phyloP scores from a whole-genome alignment of 345 rosid species.

The Psidium friedrichsthalianum region DNA sequence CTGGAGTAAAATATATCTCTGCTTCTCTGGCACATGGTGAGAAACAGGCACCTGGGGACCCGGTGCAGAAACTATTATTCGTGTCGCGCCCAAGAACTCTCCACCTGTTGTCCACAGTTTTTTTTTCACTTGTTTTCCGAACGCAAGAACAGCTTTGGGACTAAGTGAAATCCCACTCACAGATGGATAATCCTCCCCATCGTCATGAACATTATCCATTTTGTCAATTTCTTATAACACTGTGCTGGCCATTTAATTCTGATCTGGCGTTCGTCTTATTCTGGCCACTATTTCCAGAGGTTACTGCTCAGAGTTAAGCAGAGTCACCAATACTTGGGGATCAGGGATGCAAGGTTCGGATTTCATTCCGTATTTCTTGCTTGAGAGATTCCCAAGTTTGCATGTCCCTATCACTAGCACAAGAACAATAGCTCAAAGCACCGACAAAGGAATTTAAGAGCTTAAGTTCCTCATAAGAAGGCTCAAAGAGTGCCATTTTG shows the following conservation, averaged over 20 bases:
- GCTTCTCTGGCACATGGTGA: slow-evolving; percentile 45
- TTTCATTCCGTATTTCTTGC: slow-evolving; percentile 57
- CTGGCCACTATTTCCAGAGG: slow-evolving; percentile 11
- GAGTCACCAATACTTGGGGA: slow-evolving; percentile 60
- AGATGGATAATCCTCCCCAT: slow-evolving; percentile 45
- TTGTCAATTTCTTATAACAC: slow-evolving; percentile 38
- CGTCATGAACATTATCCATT: slow-evolving; percentile 20
- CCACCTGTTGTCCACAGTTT: slow-evolving; percentile 15
- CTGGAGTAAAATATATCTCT: slow-evolving; percentile 46
- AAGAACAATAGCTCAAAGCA: slow-evolving; percentile 21
- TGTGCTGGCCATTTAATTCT: slow-evolving; percentile 11
- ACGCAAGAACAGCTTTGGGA: slow-evolving; percentile 16
- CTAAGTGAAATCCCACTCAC: slow-evolving; percentile 45
- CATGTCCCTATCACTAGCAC: slow-evolving; percentile 12
- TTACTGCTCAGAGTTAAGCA: slow-evolving; percentile 33
- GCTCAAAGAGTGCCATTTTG: slow-evolving; percentile 78
- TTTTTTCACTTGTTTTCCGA: slow-evolving; percentile 16
- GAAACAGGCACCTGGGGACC: slow-evolving; percentile 10
- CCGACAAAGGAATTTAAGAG: slow-evolving; percentile 49
- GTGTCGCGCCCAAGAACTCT: slow-evolving; percentile 26
- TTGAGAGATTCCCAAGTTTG: slow-evolving; percentile 35
- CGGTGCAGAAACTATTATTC: slow-evolving; percentile 40
- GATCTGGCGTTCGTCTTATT: slow-evolving; percentile 42
- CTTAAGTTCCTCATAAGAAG: slow-evolving; percentile 70
- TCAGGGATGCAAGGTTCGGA: slow-evolving; percentile 64